Percentiles rank a stretch among this genome's conserved stretches.
Evolutionary conservation across 495 filamentous ascomycete genomes (phyloP).

Genomic region (Penicillium argentinense): DNA sequence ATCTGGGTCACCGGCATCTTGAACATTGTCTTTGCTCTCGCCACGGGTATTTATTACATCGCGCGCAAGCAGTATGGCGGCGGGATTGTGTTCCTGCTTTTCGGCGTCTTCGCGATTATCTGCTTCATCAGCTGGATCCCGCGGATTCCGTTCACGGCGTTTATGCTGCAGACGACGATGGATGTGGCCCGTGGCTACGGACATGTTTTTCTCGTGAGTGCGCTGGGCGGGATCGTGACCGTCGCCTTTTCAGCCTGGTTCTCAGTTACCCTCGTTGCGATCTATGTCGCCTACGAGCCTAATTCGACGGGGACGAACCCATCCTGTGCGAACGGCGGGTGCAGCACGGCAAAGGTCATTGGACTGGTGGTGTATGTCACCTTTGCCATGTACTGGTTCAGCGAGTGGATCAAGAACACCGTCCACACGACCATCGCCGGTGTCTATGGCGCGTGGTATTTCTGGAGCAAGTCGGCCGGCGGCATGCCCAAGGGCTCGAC

Average conservation of each 20-base stretch:
- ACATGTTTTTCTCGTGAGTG: constrained; percentile 82
- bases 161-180: constrained; percentile 86
- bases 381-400: constrained; percentile 90
- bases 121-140: constrained; percentile 82
- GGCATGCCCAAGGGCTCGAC: constrained; percentile 74
- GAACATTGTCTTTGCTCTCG: constrained; percentile 66
- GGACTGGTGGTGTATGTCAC: constrained; percentile 84
- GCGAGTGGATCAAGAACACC: constrained; percentile 88
- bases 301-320: constrained; percentile 49
- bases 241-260: constrained; percentile 71
- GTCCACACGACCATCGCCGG: constrained; percentile 86
- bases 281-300: constrained; percentile 83
- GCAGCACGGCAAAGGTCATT: constrained; percentile 72
- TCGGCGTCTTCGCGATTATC: constrained; percentile 76
- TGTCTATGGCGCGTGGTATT: constrained; percentile 93
- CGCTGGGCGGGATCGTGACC: constrained; percentile 72
- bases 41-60: constrained; percentile 68
- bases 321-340: constrained; percentile 69
- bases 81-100: constrained; percentile 82
- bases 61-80: constrained; percentile 69
- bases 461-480: constrained; percentile 59
- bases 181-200: constrained; percentile 81
- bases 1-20: constrained; percentile 82
- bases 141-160: constrained; percentile 82
- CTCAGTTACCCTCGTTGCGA: constrained; percentile 56